A percentile compares a stretch with the other conserved stretches of the same genome.
Evolutionary conservation across 2,329 filamentous ascomycete genomes (phyloP).

Genomic region (Ceratocystis destructans): DNA sequence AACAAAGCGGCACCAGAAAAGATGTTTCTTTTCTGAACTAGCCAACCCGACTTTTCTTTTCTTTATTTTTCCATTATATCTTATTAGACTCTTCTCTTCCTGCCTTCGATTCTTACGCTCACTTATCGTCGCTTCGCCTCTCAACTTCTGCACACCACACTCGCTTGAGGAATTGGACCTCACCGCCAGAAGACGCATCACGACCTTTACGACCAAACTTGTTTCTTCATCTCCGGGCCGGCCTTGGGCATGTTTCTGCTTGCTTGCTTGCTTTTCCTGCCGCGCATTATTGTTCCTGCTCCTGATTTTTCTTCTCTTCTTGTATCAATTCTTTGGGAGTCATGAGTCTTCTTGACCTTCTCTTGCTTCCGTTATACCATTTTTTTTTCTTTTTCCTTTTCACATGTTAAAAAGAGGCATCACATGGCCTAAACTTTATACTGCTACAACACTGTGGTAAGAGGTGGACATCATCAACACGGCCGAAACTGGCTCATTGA

Average conservation of each 20-base stretch:
- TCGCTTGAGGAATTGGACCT: not conserved
- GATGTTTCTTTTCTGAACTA: not conserved
- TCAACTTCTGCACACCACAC: not conserved
- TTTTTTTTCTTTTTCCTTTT: slow-evolving; percentile 19
- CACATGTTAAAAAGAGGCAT: not conserved
- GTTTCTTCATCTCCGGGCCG: slow-evolving; percentile 22
- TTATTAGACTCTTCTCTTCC: slow-evolving; percentile 1
- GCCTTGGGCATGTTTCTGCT: not conserved
- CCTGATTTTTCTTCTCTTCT: slow-evolving; percentile 22
- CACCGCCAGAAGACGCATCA: slow-evolving; percentile 12
- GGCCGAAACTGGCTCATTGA: not conserved
- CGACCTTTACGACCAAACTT: slow-evolving; percentile 18
- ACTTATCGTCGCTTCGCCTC: not conserved
- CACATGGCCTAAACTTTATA: not conserved
- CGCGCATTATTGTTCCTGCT: slow-evolving; percentile 23
- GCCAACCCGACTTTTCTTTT: not conserved
- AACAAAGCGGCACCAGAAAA: not conserved
- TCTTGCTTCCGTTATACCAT: slow-evolving; percentile 23
- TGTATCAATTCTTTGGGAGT: slow-evolving; percentile 21
- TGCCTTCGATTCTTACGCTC: slow-evolving; percentile 12
- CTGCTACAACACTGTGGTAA: slow-evolving; percentile 1
- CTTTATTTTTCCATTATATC: not conserved
- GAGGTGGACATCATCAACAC: not conserved
- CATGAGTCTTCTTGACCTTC: slow-evolving; percentile 1
- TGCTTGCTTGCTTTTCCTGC: not conserved